A percentile compares a stretch with the other conserved stretches of the same genome.
These are phyloP conservation scores for Meyerozyma smithsonii DNA, from an alignment of 1,139 yeast genomes.

Conservation along the genomic window DNA sequence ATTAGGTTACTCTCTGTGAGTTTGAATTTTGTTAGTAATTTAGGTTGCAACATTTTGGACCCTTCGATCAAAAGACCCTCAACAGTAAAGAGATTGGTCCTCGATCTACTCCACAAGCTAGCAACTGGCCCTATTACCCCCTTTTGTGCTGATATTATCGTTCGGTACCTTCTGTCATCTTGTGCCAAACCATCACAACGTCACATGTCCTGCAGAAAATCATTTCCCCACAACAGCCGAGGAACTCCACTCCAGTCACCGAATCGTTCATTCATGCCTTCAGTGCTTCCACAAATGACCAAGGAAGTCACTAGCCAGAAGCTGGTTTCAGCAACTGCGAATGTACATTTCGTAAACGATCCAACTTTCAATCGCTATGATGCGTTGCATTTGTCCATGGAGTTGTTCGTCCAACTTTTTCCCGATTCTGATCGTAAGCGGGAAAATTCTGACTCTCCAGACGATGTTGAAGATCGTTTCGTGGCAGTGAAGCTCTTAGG, in stretches of 20 bases:
- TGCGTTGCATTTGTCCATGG: constrained; percentile 30
- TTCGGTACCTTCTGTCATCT: too few relatives aligned
- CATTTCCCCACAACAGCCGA: constrained; percentile 1
- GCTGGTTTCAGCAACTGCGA: constrained; percentile 24
- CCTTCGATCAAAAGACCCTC: too few relatives aligned
- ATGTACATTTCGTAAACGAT: constrained; percentile 30
- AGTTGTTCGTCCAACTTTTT: constrained; percentile 29
- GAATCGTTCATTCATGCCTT: not conserved
- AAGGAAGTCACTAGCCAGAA: not conserved
- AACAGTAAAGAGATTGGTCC: too few relatives aligned
- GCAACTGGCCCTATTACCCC: too few relatives aligned
- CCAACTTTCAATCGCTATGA: constrained; percentile 24
- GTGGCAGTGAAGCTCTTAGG: constrained; percentile 40
- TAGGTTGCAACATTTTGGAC: too few relatives aligned
- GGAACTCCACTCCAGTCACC: not conserved
- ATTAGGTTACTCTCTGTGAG: too few relatives aligned
- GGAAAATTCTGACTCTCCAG: not conserved
- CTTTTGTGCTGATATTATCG: too few relatives aligned
- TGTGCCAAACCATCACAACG: not conserved
- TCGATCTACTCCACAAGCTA: too few relatives aligned
- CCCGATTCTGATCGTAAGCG: constrained; percentile 17
- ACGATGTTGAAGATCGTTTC: constrained; percentile 14
- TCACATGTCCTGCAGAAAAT: not conserved
- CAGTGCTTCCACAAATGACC: not conserved
- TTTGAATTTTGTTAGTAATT: too few relatives aligned